A percentile compares a stretch with the other conserved stretches of the same genome.
phyloP scores from a whole-genome alignment of 1,139 yeast genomes.

The Casaregolazyma suthepensis region DNA sequence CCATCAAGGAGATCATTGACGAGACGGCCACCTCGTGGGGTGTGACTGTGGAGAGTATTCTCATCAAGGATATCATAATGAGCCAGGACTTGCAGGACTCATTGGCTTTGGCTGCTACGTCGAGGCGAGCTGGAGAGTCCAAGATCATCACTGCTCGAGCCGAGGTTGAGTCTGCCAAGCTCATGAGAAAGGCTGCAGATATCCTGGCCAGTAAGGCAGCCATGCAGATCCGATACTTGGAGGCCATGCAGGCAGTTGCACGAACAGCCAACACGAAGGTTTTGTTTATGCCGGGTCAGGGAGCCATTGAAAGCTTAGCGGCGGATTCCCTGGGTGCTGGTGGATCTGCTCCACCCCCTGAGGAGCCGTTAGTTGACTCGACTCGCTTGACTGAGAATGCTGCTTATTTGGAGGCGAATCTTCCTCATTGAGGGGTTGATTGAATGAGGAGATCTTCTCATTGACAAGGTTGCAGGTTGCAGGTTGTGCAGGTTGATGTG shows the following conservation, averaged over 20 bases:
- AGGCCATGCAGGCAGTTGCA: slow-evolving; percentile 76
- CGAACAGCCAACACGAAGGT: slow-evolving; percentile 56
- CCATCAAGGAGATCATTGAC: slow-evolving; percentile 57
- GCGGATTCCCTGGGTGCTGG: slow-evolving; percentile 10
- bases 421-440: neutral
- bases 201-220: slow-evolving; percentile 71
- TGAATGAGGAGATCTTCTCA: too few species aligned
- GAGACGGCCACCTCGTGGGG: slow-evolving; percentile 71
- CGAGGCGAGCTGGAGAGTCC: slow-evolving; percentile 70
- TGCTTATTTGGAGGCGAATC: slow-evolving; percentile 10
- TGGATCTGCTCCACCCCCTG: slow-evolving; percentile 1
- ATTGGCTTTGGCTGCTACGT: slow-evolving; percentile 70
- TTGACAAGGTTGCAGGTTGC: too few species aligned
- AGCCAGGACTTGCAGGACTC: slow-evolving; percentile 55
- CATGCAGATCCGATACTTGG: slow-evolving; percentile 73
- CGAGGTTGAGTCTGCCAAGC: slow-evolving; percentile 69
- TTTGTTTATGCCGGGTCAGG: slow-evolving; percentile 61
- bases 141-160: slow-evolving; percentile 72
- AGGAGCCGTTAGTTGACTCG: neutral
- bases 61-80: slow-evolving; percentile 61
- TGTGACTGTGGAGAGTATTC: slow-evolving; percentile 59
- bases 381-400: slow-evolving; percentile 11
- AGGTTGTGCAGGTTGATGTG: too few species aligned
- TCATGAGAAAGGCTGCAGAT: slow-evolving; percentile 77
- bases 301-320: slow-evolving; percentile 35